Conservation (phyloP, 192 early-diverging fungal genomes). For the Haplosporangium gracile region DNA sequence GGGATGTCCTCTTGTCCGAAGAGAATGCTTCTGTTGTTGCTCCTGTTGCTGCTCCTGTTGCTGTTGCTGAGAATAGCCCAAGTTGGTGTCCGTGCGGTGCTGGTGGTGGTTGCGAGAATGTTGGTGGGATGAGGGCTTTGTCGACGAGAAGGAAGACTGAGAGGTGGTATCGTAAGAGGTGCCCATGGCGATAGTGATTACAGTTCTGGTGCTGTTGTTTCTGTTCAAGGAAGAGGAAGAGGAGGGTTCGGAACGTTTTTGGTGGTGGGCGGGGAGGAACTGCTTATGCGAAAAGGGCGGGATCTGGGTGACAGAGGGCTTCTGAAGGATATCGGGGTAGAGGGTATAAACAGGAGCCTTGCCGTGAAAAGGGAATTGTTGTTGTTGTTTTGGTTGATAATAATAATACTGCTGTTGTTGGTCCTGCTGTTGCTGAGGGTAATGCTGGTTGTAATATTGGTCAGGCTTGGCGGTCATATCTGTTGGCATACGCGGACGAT, state of each 20-base stretch:
- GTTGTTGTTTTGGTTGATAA: constrained; percentile 8
- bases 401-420: constrained; percentile 2
- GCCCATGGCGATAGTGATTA: constrained; percentile 5
- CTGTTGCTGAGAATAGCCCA: not conserved
- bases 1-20: not conserved
- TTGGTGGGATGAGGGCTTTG: constrained; percentile 10
- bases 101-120: not conserved
- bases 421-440: constrained; percentile 7
- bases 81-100: not conserved
- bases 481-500: not conserved
- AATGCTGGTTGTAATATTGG: constrained; percentile 1
- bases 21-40: constrained; percentile 3
- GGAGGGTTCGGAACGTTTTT: constrained; percentile 2
- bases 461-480: constrained; percentile 25
- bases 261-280: constrained; percentile 2
- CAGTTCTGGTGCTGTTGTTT: not conserved
- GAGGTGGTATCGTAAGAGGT: constrained; percentile 2
- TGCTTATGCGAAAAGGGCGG: constrained; percentile 21
- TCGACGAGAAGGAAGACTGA: constrained; percentile 19
- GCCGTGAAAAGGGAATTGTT: not conserved
- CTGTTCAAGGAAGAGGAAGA: not conserved
- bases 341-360: constrained; percentile 32
- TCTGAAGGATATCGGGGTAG: constrained; percentile 36
- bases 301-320: constrained; percentile 5
- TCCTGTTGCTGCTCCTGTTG: constrained; percentile 6